Evolutionary conservation across 106 monocot species (phyloP), one percentile per base, ranked within the genome.

Genomic region (Cymbidium sinense): DNA sequence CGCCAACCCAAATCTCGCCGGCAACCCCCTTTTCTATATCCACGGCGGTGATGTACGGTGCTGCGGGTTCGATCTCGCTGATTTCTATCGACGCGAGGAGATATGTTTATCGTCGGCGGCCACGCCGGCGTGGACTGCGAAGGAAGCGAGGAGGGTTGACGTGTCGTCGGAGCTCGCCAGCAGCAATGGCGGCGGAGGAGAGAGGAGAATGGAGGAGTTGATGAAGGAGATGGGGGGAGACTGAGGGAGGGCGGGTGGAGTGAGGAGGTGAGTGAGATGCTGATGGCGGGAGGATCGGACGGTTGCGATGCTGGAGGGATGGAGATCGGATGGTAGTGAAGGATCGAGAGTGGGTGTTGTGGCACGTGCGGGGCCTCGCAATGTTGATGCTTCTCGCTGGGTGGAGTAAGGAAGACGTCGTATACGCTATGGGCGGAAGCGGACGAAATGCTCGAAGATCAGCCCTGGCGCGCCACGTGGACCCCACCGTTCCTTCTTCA

Each of bases 321-420:
- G 70, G 36, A 21, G 75, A 87, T 81, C 87, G 76, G 75, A 76
- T n/a, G 81, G 81, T 50, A 2, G 35, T 64, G 28, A 79, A 33
- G 73, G 82, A 84, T 44, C 73, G 61, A 43, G 44, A 76, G 19
- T 73, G 76, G 43, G 78, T 90, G 64, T 34, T 65, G 55, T 76
- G 85, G 77, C 87, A 80, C 75, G 71, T 90, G 76, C 73, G 79
- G 82, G 70, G 80, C 35, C 84, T 90, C 11, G 82, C 74, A 13
- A 44, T 71, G 15, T 80, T 80, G 54, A 80, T 90, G 71, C 85
- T 83, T 34, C 74, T 81, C 64, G 83, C 81, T 13, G 90, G 90
- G 25, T 90, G 90, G 90, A 83, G 90, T 79, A 27, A 70, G 27
- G 87, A 85, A 51, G 87, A 90, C 47, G 90, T 90, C 64, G 82